Evolutionary conservation across 2,329 filamentous ascomycete species (phyloP).

Genomic region (Cladophialophora exuberans): DNA sequence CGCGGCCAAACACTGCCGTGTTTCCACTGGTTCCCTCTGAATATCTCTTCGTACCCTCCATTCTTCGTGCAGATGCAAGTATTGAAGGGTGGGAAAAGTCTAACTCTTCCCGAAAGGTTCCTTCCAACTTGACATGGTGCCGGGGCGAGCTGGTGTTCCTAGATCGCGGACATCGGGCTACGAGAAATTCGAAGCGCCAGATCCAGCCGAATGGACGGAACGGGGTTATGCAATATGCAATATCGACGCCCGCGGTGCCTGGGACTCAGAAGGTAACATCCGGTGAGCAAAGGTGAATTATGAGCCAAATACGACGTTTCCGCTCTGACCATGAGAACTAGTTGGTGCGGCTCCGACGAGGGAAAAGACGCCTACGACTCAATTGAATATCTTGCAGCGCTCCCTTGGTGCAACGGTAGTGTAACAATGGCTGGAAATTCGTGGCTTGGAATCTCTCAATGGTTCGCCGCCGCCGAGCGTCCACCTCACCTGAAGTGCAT

Average conservation of each 20-base stretch:
- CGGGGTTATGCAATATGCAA: too few species aligned
- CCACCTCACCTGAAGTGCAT: conserved; percentile 50
- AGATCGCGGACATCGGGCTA: too few species aligned
- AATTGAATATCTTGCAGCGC: conserved; percentile 46
- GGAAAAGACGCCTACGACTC: conserved; percentile 48
- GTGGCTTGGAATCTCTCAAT: conserved; percentile 47
- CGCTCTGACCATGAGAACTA: not conserved
- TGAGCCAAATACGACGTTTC: not conserved
- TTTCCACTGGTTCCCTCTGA: too few species aligned
- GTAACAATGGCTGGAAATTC: conserved; percentile 52
- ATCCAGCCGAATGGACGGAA: too few species aligned
- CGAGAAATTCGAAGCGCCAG: too few species aligned
- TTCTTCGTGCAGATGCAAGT: too few species aligned
- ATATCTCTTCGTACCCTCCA: too few species aligned
- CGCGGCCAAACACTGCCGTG: too few species aligned
- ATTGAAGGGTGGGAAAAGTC: too few species aligned
- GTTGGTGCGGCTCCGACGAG: not conserved
- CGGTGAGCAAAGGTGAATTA: not conserved
- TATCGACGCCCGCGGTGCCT: conserved; percentile 34
- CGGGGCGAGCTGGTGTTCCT: too few species aligned
- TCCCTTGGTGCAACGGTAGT: conserved; percentile 50
- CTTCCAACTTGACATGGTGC: too few species aligned
- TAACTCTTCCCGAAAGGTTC: too few species aligned
- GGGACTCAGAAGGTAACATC: conserved; percentile 38
- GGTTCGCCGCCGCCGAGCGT: conserved; percentile 46